phyloP scores from a whole-genome alignment of 805 yeast species.

The Ogataea paraovalis region DNA sequence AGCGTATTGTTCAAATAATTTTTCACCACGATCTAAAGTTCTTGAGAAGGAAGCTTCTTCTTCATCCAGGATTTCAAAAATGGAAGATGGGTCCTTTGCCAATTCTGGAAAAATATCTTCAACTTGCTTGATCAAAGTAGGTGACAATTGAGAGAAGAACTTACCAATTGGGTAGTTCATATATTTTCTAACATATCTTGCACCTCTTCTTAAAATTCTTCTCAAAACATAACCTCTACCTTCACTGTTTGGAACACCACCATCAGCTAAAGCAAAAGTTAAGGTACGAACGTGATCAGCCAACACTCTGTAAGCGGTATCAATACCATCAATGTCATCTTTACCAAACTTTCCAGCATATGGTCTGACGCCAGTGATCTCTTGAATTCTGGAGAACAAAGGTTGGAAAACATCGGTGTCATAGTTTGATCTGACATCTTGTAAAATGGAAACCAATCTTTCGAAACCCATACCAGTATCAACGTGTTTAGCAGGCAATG shows the following conservation, averaged over 20 bases:
- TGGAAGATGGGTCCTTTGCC: slow-evolving; percentile 60
- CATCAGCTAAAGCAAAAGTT: slow-evolving; percentile 94
- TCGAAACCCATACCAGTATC: slow-evolving; percentile 99
- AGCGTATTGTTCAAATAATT: slow-evolving; percentile 91
- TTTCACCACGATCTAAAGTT: slow-evolving; percentile 97
- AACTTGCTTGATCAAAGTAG: slow-evolving; percentile 87
- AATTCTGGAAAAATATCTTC: slow-evolving; percentile 90
- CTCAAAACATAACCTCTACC: slow-evolving; percentile 98
- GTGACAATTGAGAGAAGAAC: slow-evolving; percentile 88
- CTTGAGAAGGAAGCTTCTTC: slow-evolving; percentile 94
- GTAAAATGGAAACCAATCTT: slow-evolving; percentile 91
- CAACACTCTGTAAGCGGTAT: slow-evolving; percentile 95
- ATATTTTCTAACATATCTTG: slow-evolving; percentile 94
- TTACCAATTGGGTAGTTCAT: slow-evolving; percentile 93
- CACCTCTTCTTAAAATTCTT: slow-evolving; percentile 96
- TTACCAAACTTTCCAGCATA: slow-evolving; percentile 91
- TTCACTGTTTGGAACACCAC: slow-evolving; percentile 98
- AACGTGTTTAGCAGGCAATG: slow-evolving; percentile 91
- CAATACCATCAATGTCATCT: slow-evolving; percentile 91
- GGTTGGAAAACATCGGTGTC: slow-evolving; percentile 97
- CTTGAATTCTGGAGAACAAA: slow-evolving; percentile 78
- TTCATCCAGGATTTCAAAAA: slow-evolving; percentile 89
- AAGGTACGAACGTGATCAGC: slow-evolving; percentile 98
- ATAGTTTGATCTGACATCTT: slow-evolving; percentile 87
- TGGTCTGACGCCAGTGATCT: slow-evolving; percentile 87